Conservation (phyloP, 106 monocot genomes). For the Vanilla planifolia region DNA sequence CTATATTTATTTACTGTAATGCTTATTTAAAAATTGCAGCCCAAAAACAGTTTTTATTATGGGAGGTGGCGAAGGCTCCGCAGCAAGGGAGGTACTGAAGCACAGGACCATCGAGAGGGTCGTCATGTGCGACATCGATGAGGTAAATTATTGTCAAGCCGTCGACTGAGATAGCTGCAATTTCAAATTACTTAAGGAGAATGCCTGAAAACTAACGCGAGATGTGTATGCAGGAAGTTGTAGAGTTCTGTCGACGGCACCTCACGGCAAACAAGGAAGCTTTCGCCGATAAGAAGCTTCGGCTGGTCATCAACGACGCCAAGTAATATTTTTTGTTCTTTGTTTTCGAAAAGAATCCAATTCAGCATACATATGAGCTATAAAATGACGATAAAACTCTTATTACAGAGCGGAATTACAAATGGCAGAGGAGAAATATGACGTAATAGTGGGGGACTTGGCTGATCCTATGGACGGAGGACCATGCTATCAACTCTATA, state of each 20-base stretch:
- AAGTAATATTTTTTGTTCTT: constrained; percentile 23
- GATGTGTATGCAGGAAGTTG: constrained; percentile 50
- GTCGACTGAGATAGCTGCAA: too few relatives aligned
- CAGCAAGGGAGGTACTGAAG: constrained; percentile 79
- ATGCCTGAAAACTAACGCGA: too few relatives aligned
- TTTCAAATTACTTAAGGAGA: too few relatives aligned
- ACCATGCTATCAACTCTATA: constrained; percentile 85
- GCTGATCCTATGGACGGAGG: constrained; percentile 84
- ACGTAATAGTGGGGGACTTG: constrained; percentile 74
- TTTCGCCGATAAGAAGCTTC: constrained; percentile 53
- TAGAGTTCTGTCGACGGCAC: constrained; percentile 58
- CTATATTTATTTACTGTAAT: too few relatives aligned
- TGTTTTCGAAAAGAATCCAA: background rate
- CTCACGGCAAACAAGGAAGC: constrained; percentile 47
- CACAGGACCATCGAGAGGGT: constrained; percentile 48
- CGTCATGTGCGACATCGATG: constrained; percentile 86
- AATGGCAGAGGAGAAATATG: constrained; percentile 55
- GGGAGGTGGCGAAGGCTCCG: constrained; percentile 88
- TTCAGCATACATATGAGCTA: too few relatives aligned
- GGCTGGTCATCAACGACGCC: constrained; percentile 78
- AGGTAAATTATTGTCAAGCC: constrained; percentile 36
- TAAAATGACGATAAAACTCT: too few relatives aligned
- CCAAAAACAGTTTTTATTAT: constrained; percentile 74
- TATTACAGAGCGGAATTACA: constrained; percentile 46
- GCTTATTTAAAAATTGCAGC: constrained; percentile 20